Evolutionary conservation across 2,329 filamentous ascomycete genomes (phyloP).

Genomic region (Gliomastix tumulicola): DNA sequence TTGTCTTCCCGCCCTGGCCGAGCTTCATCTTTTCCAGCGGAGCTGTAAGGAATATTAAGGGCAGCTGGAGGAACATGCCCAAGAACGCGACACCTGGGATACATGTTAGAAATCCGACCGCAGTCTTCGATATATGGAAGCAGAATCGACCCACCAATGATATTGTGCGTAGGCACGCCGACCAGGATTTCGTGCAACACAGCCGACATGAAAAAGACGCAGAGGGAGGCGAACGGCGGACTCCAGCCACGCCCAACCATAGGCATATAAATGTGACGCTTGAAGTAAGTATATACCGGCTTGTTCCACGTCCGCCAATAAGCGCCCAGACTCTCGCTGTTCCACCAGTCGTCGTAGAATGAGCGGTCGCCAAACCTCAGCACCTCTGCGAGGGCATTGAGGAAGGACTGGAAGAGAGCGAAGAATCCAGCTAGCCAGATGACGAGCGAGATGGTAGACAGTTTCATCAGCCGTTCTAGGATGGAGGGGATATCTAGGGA

Average conservation of each 20-base stretch:
- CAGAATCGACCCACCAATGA: slow-evolving; percentile 57
- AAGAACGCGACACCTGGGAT: slow-evolving; percentile 74
- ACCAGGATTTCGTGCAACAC: slow-evolving; percentile 88
- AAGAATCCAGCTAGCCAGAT: slow-evolving; percentile 99
- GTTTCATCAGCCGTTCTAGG: slow-evolving; percentile 83
- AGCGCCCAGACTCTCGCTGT: slow-evolving; percentile 72
- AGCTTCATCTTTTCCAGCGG: slow-evolving; percentile 73
- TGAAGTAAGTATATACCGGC: slow-evolving; percentile 95
- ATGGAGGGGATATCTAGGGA: slow-evolving; percentile 76
- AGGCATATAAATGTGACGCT: slow-evolving; percentile 84
- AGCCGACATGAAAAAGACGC: slow-evolving; percentile 84
- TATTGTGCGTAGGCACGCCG: slow-evolving; percentile 88
- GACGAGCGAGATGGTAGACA: slow-evolving; percentile 89
- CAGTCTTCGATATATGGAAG: neutral
- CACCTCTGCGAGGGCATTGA: slow-evolving; percentile 88
- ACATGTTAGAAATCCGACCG: slow-evolving; percentile 4
- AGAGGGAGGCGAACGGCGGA: slow-evolving; percentile 60
- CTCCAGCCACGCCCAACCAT: slow-evolving; percentile 79
- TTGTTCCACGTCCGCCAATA: slow-evolving; percentile 99
- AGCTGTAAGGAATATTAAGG: slow-evolving; percentile 75
- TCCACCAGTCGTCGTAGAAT: slow-evolving; percentile 99
- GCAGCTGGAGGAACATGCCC: slow-evolving; percentile 91
- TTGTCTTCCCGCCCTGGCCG: slow-evolving; percentile 61
- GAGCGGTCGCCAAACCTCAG: slow-evolving; percentile 86
- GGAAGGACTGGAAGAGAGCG: slow-evolving; percentile 84